Evolutionary conservation across 331 rosid species (phyloP).

Genomic region (Phaseolus coccineus): DNA sequence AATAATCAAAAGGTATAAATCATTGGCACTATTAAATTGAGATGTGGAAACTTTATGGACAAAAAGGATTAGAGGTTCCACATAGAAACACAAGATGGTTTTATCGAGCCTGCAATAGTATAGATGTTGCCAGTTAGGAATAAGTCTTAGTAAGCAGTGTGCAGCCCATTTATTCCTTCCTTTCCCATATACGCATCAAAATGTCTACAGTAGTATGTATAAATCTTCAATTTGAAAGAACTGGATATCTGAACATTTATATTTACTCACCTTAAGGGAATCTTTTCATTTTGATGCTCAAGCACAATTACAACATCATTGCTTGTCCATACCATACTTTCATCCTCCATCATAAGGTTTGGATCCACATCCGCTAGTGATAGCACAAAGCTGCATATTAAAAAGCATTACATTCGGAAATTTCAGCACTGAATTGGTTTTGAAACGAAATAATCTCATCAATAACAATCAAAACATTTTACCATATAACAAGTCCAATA

Average conservation of each 20-base stretch:
- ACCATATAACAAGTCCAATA: conserved; percentile 20
- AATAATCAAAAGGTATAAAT: conserved; percentile 1
- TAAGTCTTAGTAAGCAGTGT: conserved; percentile 1
- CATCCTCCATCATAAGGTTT: conserved; percentile 93
- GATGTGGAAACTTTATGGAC: conserved; percentile 26
- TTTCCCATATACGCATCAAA: conserved; percentile 13
- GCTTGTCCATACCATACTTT: conserved; percentile 93
- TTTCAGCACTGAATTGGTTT: conserved; percentile 26
- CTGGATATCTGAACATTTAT: conserved; percentile 36
- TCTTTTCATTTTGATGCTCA: conserved; percentile 88
- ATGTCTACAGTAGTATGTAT: conserved; percentile 3
- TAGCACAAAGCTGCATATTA: conserved; percentile 76
- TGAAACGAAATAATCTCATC: conserved; percentile 33
- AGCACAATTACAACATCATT: conserved; percentile 93
- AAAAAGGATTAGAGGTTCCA: conserved; percentile 32
- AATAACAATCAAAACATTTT: conserved; percentile 24
- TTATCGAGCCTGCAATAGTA: conserved; percentile 33
- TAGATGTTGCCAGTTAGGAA: conserved; percentile 9
- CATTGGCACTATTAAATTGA: conserved; percentile 14
- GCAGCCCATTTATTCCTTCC: conserved; percentile 26
- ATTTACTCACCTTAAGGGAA: conserved; percentile 84
- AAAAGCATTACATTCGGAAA: conserved; percentile 37
- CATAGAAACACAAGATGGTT: conserved; percentile 35
- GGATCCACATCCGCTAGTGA: conserved; percentile 96
- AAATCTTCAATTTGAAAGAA: conserved; percentile 18